Conservation (phyloP, 129 eudicot species). For the Flaveria robusta region DNA sequence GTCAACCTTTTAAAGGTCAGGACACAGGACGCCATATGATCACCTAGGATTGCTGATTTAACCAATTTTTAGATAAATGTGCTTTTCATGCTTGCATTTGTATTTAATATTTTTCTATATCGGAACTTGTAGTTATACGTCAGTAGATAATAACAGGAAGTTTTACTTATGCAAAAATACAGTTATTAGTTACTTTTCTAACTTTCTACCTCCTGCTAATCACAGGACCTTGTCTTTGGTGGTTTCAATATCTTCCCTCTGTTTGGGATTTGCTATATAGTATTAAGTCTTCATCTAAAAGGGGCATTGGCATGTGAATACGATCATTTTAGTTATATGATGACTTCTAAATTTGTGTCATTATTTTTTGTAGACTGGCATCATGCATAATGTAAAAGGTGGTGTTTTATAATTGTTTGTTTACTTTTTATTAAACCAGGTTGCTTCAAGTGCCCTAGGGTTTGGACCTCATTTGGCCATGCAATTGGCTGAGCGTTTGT, state of each 20-base stretch:
- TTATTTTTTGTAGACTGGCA: conserved; percentile 18
- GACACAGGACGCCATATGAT: conserved; percentile 2
- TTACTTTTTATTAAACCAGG: conserved; percentile 40
- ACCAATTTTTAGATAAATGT: not conserved
- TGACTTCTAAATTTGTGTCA: not conserved
- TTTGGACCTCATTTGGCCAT: conserved; percentile 91
- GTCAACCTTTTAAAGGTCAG: conserved; percentile 91
- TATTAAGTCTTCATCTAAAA: conserved; percentile 2
- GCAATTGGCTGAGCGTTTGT: conserved; percentile 95
- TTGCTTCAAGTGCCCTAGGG: conserved; percentile 95
- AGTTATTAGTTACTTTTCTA: not conserved
- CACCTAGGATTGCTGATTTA: not conserved
- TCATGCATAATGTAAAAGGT: conserved; percentile 25
- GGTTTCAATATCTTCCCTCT: conserved; percentile 17
- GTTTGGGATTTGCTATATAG: not conserved
- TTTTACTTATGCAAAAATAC: not conserved
- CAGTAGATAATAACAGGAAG: not conserved
- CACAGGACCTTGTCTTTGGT: conserved; percentile 9
- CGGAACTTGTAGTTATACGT: not conserved
- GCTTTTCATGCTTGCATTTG: not conserved
- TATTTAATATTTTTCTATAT: not conserved
- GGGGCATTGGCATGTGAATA: not conserved
- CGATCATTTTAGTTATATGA: not conserved
- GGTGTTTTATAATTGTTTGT: conserved; percentile 23
- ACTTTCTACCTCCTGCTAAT: conserved; percentile 17